Percentiles rank a stretch among this genome's conserved stretches.
Conservation (phyloP, 139 green algal species). For the Chlamydomonas schloesseri region DNA sequence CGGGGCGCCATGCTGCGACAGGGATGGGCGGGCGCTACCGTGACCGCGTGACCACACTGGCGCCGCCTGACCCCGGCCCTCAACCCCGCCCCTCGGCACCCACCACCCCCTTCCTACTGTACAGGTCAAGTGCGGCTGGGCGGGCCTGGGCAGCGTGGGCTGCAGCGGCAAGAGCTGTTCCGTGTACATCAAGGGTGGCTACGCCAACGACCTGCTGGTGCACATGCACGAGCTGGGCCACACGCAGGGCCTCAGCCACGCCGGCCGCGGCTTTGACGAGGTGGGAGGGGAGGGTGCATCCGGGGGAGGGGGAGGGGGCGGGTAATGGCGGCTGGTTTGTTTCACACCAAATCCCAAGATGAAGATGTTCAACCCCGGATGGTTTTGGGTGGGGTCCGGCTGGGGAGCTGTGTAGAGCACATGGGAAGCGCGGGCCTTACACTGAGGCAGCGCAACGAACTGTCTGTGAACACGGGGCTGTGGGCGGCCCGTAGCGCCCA, state of each 20-base stretch:
- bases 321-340: too few relatives aligned
- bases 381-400: too few relatives aligned
- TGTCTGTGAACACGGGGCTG: neutral
- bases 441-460: too few relatives aligned
- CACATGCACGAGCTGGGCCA: conserved; percentile 44
- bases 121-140: conserved; percentile 28
- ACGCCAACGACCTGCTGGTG: neutral
- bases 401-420: neutral
- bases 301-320: neutral
- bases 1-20: too few relatives aligned
- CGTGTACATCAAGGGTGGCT: conserved; percentile 32
- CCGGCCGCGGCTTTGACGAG: conserved; percentile 12
- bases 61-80: too few relatives aligned
- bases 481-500: too few relatives aligned
- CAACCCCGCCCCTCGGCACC: too few relatives aligned
- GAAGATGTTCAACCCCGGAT: too few relatives aligned
- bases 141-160: conserved; percentile 22
- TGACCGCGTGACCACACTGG: too few relatives aligned
- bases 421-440: too few relatives aligned
- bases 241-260: conserved; percentile 42
- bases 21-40: too few relatives aligned
- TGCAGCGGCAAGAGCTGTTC: conserved; percentile 12
- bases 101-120: neutral
- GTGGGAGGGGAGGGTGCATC: neutral
- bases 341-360: neutral